Conservation (phyloP, 352 stramenopile genomes). For the Plasmopara halstedii region DNA sequence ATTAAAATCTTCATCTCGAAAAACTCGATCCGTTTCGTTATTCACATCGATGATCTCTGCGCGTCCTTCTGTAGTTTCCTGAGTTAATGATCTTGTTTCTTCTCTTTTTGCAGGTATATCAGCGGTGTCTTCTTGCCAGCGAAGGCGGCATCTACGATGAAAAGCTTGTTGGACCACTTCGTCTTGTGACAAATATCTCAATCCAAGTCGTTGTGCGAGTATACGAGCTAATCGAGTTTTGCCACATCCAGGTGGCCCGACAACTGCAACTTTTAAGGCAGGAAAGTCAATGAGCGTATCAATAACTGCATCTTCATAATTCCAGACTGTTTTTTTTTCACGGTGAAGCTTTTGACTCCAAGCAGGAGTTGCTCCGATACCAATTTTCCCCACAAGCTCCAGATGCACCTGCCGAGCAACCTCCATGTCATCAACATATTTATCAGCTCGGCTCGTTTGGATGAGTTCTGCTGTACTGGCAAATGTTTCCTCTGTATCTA, state of each 20-base stretch:
- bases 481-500: neutral
- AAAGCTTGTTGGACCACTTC: constrained; percentile 36
- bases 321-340: constrained; percentile 22
- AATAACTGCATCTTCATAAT: constrained; percentile 33
- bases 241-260: constrained; percentile 42
- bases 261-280: constrained; percentile 40
- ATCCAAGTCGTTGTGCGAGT: constrained; percentile 31
- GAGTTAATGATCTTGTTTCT: constrained; percentile 2
- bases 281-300: constrained; percentile 33
- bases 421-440: constrained; percentile 1
- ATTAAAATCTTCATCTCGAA: constrained; percentile 32
- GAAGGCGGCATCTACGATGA: constrained; percentile 15
- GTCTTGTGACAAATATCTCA: constrained; percentile 44
- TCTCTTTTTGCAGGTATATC: constrained; percentile 1
- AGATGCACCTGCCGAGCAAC: constrained; percentile 11
- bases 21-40: constrained; percentile 19
- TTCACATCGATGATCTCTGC: constrained; percentile 5
- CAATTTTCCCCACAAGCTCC: constrained; percentile 17
- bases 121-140: constrained; percentile 1
- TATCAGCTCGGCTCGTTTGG: constrained; percentile 1
- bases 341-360: constrained; percentile 13
- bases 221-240: constrained; percentile 48
- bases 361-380: constrained; percentile 13
- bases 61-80: constrained; percentile 6
- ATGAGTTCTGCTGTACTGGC: constrained; percentile 2